A percentile compares a stretch with the other conserved stretches of the same genome.
These are phyloP conservation scores for Chlorophyllum brunneum DNA, from an alignment of 768 basidiomycete genomes.

Conservation along the genomic window DNA sequence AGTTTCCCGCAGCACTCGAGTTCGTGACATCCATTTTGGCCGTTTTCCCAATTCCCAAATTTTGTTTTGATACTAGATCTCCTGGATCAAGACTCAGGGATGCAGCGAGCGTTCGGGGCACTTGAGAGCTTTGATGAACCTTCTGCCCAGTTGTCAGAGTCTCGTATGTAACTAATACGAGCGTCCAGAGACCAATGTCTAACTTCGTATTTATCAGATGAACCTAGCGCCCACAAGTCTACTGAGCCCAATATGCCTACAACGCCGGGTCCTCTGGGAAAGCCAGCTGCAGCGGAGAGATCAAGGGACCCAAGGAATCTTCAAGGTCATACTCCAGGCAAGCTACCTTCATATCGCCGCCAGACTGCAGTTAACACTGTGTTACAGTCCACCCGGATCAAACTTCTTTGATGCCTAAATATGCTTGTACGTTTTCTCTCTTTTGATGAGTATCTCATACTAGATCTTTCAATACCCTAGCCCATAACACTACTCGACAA, in stretches of 20 bases:
- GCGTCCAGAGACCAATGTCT: neutral
- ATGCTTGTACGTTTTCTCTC: slow-evolving; percentile 8
- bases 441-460: neutral
- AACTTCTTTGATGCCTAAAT: slow-evolving; percentile 6
- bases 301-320: neutral
- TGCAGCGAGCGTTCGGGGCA: slow-evolving; percentile 60
- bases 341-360: neutral
- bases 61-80: slow-evolving; percentile 42
- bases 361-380: neutral
- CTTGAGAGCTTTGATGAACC: slow-evolving; percentile 50
- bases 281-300: neutral
- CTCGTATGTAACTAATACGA: slow-evolving; percentile 16
- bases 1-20: slow-evolving; percentile 54
- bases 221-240: neutral
- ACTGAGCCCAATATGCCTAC: neutral
- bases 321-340: neutral
- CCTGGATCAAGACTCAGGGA: slow-evolving; percentile 66
- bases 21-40: slow-evolving; percentile 24
- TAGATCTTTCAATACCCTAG: neutral
- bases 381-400: neutral
- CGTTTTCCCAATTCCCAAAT: slow-evolving; percentile 13
- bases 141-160: slow-evolving; percentile 10
- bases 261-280: neutral
- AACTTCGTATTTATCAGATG: slow-evolving; percentile 8
- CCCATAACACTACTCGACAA: slow-evolving; percentile 35